These are phyloP conservation scores for Diddensiella transvaalensis DNA, from an alignment of 805 yeast genomes.

Conservation along the genomic window DNA sequence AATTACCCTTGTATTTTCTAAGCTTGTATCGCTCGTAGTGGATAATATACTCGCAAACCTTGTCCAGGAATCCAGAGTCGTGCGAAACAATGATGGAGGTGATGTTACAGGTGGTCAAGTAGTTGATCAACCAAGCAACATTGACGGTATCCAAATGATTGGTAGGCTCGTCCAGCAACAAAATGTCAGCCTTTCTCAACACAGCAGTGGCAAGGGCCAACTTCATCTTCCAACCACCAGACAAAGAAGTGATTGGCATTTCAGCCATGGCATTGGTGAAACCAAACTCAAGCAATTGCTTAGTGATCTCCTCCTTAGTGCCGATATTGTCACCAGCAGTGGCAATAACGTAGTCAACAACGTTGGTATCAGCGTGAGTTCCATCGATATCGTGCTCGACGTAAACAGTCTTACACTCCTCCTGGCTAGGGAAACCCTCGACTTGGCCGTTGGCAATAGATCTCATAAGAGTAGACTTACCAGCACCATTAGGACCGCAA, in stretches of 20 bases:
- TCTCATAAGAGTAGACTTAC: conserved; percentile 98
- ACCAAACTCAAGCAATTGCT: conserved; percentile 82
- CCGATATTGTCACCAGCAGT: conserved; percentile 75
- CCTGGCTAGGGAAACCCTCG: conserved; percentile 99
- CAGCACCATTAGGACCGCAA: conserved; percentile 61
- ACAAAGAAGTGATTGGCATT: conserved; percentile 93
- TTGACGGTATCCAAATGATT: conserved; percentile 99
- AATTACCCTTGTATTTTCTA: conserved; percentile 99
- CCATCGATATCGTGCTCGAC: conserved; percentile 99
- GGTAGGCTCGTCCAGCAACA: conserved; percentile 99
- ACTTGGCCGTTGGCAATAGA: conserved; percentile 92
- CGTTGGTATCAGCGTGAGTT: conserved; percentile 93
- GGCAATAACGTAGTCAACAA: conserved; percentile 84
- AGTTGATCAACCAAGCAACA: conserved; percentile 99
- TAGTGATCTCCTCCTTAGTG: conserved; percentile 65
- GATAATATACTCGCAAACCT: conserved; percentile 95
- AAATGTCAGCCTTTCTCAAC: conserved; percentile 94
- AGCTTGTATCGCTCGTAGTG: conserved; percentile 99
- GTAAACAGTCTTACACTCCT: conserved; percentile 97
- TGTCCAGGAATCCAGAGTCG: conserved; percentile 99
- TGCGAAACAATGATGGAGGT: conserved; percentile 98
- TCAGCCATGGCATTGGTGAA: conserved; percentile 90
- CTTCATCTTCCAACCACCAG: conserved; percentile 99
- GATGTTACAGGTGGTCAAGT: conserved; percentile 97
- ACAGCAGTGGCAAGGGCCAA: conserved; percentile 99